Percentiles rank a stretch among this genome's conserved stretches.
These are phyloP conservation scores for Teunomyces pallodes DNA, from an alignment of 805 yeast species.

Conservation along the genomic window DNA sequence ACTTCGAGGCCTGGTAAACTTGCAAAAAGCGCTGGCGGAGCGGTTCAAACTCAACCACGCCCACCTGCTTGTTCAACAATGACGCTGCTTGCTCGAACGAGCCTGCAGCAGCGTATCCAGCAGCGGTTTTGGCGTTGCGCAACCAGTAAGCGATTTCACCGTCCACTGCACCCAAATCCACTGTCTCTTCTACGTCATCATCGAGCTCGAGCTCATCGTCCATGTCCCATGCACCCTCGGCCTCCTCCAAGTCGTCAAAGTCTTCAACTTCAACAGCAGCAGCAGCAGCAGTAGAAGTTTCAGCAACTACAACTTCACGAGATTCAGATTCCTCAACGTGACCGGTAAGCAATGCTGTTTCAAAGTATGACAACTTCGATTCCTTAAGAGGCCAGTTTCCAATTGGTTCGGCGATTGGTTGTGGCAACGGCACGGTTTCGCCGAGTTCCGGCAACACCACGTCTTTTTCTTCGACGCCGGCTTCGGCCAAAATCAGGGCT, in stretches of 20 bases:
- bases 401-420: constrained; percentile 44
- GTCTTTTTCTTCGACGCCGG: constrained; percentile 62
- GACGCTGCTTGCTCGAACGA: constrained; percentile 95
- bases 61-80: constrained; percentile 83
- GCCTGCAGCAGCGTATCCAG: constrained; percentile 93
- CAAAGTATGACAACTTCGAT: constrained; percentile 75
- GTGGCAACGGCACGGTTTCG: constrained; percentile 41
- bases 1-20: constrained; percentile 76
- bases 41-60: constrained; percentile 84
- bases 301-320: constrained; percentile 38
- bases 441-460: constrained; percentile 60
- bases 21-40: constrained; percentile 79
- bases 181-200: constrained; percentile 21
- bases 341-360: constrained; percentile 71
- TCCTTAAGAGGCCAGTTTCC: constrained; percentile 82
- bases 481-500: constrained; percentile 62
- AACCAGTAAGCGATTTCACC: constrained; percentile 79
- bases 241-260: constrained; percentile 40
- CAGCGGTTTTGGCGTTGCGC: constrained; percentile 84
- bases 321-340: constrained; percentile 60
- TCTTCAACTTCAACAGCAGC: constrained; percentile 10
- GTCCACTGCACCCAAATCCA: constrained; percentile 28
- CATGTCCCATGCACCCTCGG: constrained; percentile 75
- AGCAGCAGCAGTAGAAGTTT: background rate
- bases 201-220: constrained; percentile 77